Evolutionary conservation across 495 filamentous ascomycete genomes (phyloP), one percentile per base, ranked within the genome.

Genomic region (Aspergillus bertholletiae): DNA sequence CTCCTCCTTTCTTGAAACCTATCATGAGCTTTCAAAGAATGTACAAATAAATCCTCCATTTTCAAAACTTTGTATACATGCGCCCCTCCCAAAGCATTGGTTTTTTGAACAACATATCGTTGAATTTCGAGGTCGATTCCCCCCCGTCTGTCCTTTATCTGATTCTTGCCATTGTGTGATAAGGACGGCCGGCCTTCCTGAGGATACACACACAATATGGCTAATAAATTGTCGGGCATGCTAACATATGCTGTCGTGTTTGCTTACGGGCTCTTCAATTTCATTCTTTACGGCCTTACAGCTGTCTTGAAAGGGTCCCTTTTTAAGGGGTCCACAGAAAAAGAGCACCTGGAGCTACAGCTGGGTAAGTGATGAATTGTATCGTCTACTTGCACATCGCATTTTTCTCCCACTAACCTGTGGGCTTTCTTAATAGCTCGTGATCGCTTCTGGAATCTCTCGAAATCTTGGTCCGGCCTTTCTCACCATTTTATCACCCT

Each of bases 401-500:
- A 50, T 21, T 22, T 18, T 13, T 32, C 32, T 7, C 32, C 3
- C 6, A 13, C 49, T 28, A 49, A 41, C 51, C 27, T 0, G 51
- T 26, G 30, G 2, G 6, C 24, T 37, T 24, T 35, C 30, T 49
- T 22, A 23, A 44, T 51, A 80, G 76, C 75, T 57, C 66, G 68
- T 41, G 61, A 74, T 53, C 64, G 67, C 13, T 61, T 80, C 50
- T 82, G 79, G 79, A 65, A 76, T 57, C 62, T 81, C 0, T 73
- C 68, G 0, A 67, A 69, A 39, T 58, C 65, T 7, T 74, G 60
- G 35, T 55, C 64, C 2, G 73, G 67, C 20, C 72, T 80, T 40
- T 66, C 62, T 8, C 79, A 82, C 60, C 64, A 72, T 9, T 74
- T 84, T 43, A 57, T 76, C 41, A 75, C 67, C 24, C 62, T 81